Percentiles rank a stretch among this genome's conserved stretches.
These are phyloP conservation scores for Murraya koenigii DNA, from an alignment of 345 rosid genomes.

Conservation along the genomic window DNA sequence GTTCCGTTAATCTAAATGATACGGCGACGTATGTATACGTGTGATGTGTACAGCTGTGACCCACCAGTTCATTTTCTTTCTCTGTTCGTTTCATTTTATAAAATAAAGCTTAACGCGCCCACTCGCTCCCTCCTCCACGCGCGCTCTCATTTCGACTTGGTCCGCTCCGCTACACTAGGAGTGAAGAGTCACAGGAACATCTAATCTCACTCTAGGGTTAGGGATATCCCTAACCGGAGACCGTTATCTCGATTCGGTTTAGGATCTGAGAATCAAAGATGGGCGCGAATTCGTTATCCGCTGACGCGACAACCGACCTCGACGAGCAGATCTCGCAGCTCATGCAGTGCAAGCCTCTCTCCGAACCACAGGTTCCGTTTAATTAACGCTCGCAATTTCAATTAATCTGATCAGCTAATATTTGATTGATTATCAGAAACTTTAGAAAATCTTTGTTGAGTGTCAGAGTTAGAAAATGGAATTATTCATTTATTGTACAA, in stretches of 20 bases:
- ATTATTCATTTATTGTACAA: neutral
- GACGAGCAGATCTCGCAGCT: conserved; percentile 89
- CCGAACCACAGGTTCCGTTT: conserved; percentile 64
- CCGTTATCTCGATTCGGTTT: conserved; percentile 14
- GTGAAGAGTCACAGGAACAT: neutral
- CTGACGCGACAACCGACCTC: conserved; percentile 59
- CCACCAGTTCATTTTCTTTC: too few relatives aligned
- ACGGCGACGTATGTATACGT: too few relatives aligned
- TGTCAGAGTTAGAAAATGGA: neutral
- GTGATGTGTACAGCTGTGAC: too few relatives aligned
- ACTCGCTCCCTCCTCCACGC: conserved; percentile 34
- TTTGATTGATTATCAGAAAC: neutral
- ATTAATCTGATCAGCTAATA: neutral
- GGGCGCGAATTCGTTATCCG: conserved; percentile 68
- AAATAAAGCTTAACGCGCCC: neutral
- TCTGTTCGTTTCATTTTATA: neutral
- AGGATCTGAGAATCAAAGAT: conserved; percentile 31
- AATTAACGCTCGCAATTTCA: neutral
- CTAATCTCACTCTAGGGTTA: conserved; percentile 45
- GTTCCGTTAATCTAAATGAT: too few relatives aligned
- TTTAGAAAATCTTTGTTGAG: neutral
- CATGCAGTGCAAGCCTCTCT: conserved; percentile 90
- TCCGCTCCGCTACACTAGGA: conserved; percentile 20
- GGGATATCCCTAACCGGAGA: conserved; percentile 54
- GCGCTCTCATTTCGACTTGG: conserved; percentile 25